Conservation (phyloP, 768 basidiomycete species). For the Suillus discolor region DNA sequence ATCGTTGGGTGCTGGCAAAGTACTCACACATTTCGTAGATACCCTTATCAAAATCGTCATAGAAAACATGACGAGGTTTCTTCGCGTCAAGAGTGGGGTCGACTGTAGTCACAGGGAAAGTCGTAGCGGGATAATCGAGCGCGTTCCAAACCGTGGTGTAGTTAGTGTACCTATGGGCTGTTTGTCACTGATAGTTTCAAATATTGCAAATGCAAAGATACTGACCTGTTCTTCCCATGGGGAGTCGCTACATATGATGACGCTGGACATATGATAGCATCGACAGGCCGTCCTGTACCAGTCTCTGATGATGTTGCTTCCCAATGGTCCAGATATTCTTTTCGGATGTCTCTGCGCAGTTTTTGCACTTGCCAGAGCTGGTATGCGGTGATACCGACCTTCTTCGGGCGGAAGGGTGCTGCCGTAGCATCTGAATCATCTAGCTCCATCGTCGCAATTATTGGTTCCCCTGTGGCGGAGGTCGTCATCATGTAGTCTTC, state of each 20-base stretch:
- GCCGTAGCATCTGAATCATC: not conserved
- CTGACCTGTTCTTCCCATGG: not conserved
- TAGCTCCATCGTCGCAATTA: slow-evolving; percentile 17
- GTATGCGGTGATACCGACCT: not conserved
- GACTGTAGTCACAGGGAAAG: not conserved
- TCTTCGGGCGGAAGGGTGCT: not conserved
- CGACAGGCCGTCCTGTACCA: not conserved
- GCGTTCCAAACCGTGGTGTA: not conserved
- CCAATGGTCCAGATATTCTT: not conserved
- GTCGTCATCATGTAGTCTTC: slow-evolving; percentile 48
- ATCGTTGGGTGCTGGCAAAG: not conserved
- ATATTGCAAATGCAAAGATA: not conserved
- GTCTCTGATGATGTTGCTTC: not conserved
- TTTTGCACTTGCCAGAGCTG: slow-evolving; percentile 1
- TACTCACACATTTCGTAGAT: not conserved
- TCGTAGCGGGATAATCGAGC: not conserved
- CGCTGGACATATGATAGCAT: not conserved
- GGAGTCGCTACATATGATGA: not conserved
- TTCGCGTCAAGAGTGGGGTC: not conserved
- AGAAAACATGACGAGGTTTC: not conserved
- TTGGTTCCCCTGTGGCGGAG: slow-evolving; percentile 52
- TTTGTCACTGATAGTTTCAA: not conserved
- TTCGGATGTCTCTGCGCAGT: not conserved
- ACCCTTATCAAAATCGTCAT: not conserved
- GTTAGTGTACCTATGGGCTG: not conserved